Base-by-base conservation (phyloP, 108 stramenopile species). In the Parietichytrium sp. region DNA sequence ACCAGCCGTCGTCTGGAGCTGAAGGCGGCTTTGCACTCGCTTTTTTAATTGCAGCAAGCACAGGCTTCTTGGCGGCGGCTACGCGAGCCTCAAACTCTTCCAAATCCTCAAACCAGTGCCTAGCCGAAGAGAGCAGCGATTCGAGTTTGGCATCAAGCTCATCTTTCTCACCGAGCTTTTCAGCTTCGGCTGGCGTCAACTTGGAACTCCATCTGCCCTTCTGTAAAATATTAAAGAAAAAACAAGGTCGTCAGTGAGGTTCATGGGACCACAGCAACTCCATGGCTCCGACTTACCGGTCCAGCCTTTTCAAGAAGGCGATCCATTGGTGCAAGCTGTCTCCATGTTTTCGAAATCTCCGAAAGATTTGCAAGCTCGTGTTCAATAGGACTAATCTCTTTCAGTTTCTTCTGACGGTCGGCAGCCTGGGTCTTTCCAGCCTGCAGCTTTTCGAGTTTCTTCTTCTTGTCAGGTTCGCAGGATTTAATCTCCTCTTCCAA, bases 161-260 rank as follows among this genome's bases (percentile, higher is more conserved):
- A 10, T 72, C 61, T 25, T 72, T 72, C 20, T 72, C 61, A n/a
- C 38, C 61, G 29, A 72, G 3, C 15, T 25, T 16, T 25, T 72
- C 61, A 0, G 61, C 61, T 20, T 72, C 61, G 38, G 20, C 61
- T 18, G 61, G 61, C 6, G 61, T 33, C 38, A 72, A 2, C 33
- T 72, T 72, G 61, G 61, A 33, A 27, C 61, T 72, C 61, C 61
- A 72, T 6, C 38, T 42, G 42, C 61, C 61, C 61, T 72, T 72
- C 1, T n/a, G n/a, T n/a, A n/a, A n/a, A n/a, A n/a, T n/a, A n/a
- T n/a, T n/a, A n/a, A n/a, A n/a, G n/a, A n/a, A n/a, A n/a, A n/a
- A n/a, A n/a, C n/a, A n/a, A n/a, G n/a, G n/a, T n/a, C n/a, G n/a
- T n/a, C n/a, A n/a, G n/a, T n/a, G n/a, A n/a, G n/a, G n/a, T n/a